These are phyloP conservation scores for Candida tetrigidarum DNA, from an alignment of 1,139 yeast species.

Conservation along the genomic window DNA sequence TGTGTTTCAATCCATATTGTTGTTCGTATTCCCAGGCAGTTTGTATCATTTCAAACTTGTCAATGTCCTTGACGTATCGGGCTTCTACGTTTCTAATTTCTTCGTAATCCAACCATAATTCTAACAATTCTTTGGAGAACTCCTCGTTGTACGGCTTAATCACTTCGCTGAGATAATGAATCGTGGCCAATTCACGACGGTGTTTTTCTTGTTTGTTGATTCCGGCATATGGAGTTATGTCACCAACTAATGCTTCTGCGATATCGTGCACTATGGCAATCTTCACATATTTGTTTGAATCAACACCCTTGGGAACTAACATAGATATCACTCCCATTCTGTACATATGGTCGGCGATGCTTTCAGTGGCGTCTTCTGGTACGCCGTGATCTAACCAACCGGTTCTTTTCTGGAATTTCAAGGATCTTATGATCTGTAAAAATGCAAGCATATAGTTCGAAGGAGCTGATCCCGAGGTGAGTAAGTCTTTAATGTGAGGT, in stretches of 20 bases:
- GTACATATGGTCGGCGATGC: slow-evolving; percentile 96
- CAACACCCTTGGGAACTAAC: slow-evolving; percentile 56
- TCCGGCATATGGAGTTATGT: slow-evolving; percentile 85
- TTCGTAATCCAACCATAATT: slow-evolving; percentile 91
- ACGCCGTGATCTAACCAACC: slow-evolving; percentile 91
- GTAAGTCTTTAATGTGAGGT: slow-evolving; percentile 44
- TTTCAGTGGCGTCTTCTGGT: slow-evolving; percentile 55
- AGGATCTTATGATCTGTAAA: slow-evolving; percentile 71
- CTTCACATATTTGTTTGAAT: slow-evolving; percentile 67
- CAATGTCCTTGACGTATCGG: slow-evolving; percentile 89
- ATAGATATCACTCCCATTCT: slow-evolving; percentile 88
- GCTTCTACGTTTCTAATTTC: slow-evolving; percentile 83
- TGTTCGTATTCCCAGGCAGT: slow-evolving; percentile 93
- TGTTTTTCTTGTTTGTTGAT: slow-evolving; percentile 76
- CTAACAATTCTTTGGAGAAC: slow-evolving; percentile 70
- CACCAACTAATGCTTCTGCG: slow-evolving; percentile 94
- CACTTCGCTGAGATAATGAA: slow-evolving; percentile 64
- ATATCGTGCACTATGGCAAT: slow-evolving; percentile 92
- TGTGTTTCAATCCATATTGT: slow-evolving; percentile 53
- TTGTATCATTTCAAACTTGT: slow-evolving; percentile 88
- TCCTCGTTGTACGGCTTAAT: slow-evolving; percentile 64
- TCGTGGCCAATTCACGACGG: slow-evolving; percentile 77
- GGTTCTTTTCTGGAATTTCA: slow-evolving; percentile 84
- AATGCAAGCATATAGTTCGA: slow-evolving; percentile 67
- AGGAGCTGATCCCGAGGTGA: slow-evolving; percentile 28